Percentiles rank a stretch among this genome's conserved stretches.
These are phyloP conservation scores for Sporopachydermia cereana DNA, from an alignment of 1,139 yeast genomes.

Conservation along the genomic window DNA sequence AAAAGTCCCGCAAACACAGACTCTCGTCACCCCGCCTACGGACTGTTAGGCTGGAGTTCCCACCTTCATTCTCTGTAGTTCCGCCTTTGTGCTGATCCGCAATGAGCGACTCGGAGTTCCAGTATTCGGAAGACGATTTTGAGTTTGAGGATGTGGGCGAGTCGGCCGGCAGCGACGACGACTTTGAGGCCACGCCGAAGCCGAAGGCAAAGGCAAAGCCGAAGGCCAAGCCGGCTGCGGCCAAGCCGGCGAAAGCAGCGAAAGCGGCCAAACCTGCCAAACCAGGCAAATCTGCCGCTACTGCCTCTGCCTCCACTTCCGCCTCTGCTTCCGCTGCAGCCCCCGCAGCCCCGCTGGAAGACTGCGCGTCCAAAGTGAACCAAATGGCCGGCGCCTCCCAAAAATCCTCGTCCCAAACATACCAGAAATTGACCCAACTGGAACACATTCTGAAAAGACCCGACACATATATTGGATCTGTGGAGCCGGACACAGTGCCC, in stretches of 20 bases:
- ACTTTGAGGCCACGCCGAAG: constrained; percentile 8
- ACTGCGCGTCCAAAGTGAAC: constrained; percentile 10
- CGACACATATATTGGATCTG: constrained; percentile 94
- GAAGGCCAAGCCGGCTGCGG: constrained; percentile 7
- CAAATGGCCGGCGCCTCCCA: constrained; percentile 7
- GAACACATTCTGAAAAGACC: constrained; percentile 97
- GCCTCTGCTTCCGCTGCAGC: not conserved
- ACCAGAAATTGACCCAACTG: constrained; percentile 86
- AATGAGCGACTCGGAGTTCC: constrained; percentile 8
- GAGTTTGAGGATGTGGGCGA: constrained; percentile 7
- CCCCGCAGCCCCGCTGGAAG: constrained; percentile 6
- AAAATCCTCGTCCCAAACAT: constrained; percentile 61
- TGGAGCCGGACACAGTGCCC: constrained; percentile 65
- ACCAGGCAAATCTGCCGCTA: constrained; percentile 8
- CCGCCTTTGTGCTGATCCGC: no score
- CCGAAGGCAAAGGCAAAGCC: constrained; percentile 10
- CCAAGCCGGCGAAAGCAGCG: constrained; percentile 9
- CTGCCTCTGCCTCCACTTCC: constrained; percentile 7
- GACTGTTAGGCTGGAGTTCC: no score
- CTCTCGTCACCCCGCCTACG: no score
- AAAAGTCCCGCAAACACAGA: no score
- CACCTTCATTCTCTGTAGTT: no score
- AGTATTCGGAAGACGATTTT: constrained; percentile 5
- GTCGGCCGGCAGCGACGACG: constrained; percentile 16
- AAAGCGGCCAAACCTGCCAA: constrained; percentile 11